These are phyloP conservation scores for Globisporangium okanoganense DNA, from an alignment of 352 stramenopile genomes.

Conservation along the genomic window DNA sequence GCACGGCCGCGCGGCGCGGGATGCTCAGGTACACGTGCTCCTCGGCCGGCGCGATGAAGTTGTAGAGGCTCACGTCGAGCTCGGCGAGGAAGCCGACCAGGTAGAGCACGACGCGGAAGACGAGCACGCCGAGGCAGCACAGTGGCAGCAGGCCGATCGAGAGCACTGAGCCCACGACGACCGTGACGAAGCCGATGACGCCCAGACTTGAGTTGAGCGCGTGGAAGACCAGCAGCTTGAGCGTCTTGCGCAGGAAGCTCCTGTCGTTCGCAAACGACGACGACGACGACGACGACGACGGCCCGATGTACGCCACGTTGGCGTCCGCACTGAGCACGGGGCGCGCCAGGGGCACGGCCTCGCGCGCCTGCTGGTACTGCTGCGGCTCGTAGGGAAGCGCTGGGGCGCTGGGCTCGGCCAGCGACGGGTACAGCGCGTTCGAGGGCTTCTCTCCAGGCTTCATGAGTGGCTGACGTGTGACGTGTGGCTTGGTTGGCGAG, in stretches of 20 bases:
- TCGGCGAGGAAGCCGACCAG: conserved; percentile 50
- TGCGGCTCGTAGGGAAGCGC: conserved; percentile 10
- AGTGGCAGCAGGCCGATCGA: conserved; percentile 45
- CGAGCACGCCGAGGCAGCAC: conserved; percentile 47
- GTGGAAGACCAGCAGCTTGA: conserved; percentile 61
- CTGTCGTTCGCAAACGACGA: conserved; percentile 1
- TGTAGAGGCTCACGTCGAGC: conserved; percentile 55
- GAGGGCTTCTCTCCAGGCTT: conserved; percentile 11
- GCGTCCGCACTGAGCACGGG: conserved; percentile 11
- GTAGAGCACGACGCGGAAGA: conserved; percentile 52
- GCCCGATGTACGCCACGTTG: conserved; percentile 15
- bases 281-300: conserved; percentile 13
- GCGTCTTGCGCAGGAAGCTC: conserved; percentile 30
- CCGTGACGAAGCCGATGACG: conserved; percentile 34
- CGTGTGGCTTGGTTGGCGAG: neutral
- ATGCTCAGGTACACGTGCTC: conserved; percentile 47
- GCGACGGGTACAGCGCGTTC: conserved; percentile 26
- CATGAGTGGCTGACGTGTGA: conserved; percentile 3
- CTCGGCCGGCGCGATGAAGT: conserved; percentile 52
- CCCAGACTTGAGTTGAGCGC: conserved; percentile 52
- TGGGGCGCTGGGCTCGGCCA: conserved; percentile 26
- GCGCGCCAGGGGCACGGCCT: conserved; percentile 21
- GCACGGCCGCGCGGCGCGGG: conserved; percentile 23
- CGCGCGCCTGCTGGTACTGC: conserved; percentile 9
- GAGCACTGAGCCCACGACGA: conserved; percentile 30